These are phyloP conservation scores for Puccinia triticina DNA, from an alignment of 1,284 basidiomycete species.

Conservation along the genomic window DNA sequence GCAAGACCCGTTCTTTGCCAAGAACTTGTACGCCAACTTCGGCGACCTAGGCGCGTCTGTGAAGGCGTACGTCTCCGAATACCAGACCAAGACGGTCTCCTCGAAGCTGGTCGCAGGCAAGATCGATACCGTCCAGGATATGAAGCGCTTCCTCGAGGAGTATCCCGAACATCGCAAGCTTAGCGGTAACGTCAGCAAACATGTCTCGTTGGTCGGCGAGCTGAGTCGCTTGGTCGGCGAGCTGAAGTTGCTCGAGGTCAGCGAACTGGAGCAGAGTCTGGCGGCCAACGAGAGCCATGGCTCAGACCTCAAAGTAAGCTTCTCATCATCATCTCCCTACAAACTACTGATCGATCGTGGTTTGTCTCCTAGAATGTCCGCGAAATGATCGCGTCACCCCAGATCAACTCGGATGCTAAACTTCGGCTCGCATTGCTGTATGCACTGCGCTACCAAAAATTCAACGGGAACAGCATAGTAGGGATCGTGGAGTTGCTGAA, in stretches of 20 bases:
- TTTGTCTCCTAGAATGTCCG: conserved; percentile 71
- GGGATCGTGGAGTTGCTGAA: conserved; percentile 80
- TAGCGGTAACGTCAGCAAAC: conserved; percentile 97
- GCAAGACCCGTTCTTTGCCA: conserved; percentile 92
- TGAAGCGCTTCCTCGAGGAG: conserved; percentile 97
- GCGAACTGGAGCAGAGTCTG: conserved; percentile 94
- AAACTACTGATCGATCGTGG: not conserved
- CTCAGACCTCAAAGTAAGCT: conserved; percentile 77
- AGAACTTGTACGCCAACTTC: conserved; percentile 89
- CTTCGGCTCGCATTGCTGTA: conserved; percentile 91
- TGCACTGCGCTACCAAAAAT: conserved; percentile 91
- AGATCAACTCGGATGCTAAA: conserved; percentile 77
- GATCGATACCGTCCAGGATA: conserved; percentile 94
- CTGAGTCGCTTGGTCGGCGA: conserved; percentile 84
- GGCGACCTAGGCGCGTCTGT: conserved; percentile 93
- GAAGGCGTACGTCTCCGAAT: conserved; percentile 90
- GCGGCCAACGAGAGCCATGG: conserved; percentile 81
- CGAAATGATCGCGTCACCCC: conserved; percentile 70
- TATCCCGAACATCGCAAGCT: conserved; percentile 96
- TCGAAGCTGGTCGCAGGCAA: conserved; percentile 65
- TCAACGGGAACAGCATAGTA: conserved; percentile 79
- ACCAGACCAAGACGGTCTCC: conserved; percentile 76
- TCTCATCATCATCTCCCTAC: not conserved
- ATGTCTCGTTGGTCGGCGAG: conserved; percentile 94
- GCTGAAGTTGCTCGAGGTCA: conserved; percentile 82